Evolutionary conservation across 768 basidiomycete genomes (phyloP).

Genomic region (Lenzites betulinus): DNA sequence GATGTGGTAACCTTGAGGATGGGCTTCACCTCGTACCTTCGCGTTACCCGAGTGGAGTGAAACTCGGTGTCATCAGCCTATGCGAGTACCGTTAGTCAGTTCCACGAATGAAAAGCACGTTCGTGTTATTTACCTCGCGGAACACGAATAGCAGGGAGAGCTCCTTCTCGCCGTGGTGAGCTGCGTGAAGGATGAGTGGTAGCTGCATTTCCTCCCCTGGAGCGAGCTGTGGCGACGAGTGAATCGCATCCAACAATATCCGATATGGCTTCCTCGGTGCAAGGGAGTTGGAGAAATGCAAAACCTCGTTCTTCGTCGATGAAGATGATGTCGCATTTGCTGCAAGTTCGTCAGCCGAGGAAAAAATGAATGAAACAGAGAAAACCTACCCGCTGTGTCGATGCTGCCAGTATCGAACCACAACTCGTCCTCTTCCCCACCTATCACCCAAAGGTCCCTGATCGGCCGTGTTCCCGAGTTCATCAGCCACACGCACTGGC

Average conservation of each 20-base stretch:
- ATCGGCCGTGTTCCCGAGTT: conserved; percentile 68
- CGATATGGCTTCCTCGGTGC: conserved; percentile 45
- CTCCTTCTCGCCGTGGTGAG: conserved; percentile 47
- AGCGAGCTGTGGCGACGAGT: conserved; percentile 34
- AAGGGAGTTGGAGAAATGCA: conserved; percentile 57
- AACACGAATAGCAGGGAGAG: conserved; percentile 67
- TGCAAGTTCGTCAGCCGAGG: background rate
- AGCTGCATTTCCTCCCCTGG: conserved; percentile 55
- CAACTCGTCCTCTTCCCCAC: conserved; percentile 62
- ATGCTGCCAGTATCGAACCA: conserved; percentile 42
- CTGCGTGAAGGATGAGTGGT: conserved; percentile 56
- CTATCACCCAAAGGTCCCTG: conserved; percentile 70
- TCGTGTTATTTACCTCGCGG: conserved; percentile 49
- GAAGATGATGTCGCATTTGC: conserved; percentile 19
- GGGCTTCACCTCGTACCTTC: conserved; percentile 59
- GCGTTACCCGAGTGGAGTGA: conserved; percentile 55
- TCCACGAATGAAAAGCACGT: background rate
- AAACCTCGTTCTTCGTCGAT: conserved; percentile 35
- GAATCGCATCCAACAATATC: conserved; percentile 41
- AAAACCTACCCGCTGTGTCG: background rate
- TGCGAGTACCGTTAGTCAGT: background rate
- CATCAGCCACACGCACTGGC: conserved; percentile 55
- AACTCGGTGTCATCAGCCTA: conserved; percentile 55
- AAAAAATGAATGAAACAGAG: too few species aligned
- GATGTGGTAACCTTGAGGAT: conserved; percentile 55